A percentile compares a stretch with the other conserved stretches of the same genome.
Conservation (phyloP, 495 filamentous ascomycete genomes). For the Trichoderma erinaceum region DNA sequence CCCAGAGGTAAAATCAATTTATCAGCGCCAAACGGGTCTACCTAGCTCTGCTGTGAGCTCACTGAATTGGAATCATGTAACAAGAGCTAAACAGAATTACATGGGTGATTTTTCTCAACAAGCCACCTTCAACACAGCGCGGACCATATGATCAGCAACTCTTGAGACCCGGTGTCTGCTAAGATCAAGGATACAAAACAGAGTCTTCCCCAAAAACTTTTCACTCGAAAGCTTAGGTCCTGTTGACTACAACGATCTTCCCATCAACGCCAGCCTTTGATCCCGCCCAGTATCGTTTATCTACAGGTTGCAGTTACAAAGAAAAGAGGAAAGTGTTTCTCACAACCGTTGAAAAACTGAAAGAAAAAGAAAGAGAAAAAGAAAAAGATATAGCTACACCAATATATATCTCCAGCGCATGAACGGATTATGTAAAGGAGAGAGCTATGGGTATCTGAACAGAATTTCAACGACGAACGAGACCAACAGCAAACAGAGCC, state of each 20-base stretch:
- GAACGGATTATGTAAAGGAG: neutral
- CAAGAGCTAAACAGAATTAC: no score
- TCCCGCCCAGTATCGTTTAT: neutral
- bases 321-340: neutral
- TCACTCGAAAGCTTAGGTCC: neutral
- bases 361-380: neutral
- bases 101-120: no score
- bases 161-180: neutral
- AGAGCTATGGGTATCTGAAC: slow-evolving; percentile 9
- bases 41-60: no score
- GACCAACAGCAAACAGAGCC: neutral
- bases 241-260: neutral
- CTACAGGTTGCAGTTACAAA: neutral
- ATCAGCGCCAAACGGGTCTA: no score
- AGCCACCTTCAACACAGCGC: neutral
- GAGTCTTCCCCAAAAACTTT: neutral
- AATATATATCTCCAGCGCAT: neutral
- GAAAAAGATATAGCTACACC: neutral
- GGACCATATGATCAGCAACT: neutral
- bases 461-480: neutral
- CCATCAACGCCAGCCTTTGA: neutral
- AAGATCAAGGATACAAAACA: neutral
- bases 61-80: no score
- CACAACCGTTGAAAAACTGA: no score
- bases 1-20: no score